Evolutionary conservation across 1,139 yeast genomes (phyloP).

Genomic region (Suhomyces bolitotheri): DNA sequence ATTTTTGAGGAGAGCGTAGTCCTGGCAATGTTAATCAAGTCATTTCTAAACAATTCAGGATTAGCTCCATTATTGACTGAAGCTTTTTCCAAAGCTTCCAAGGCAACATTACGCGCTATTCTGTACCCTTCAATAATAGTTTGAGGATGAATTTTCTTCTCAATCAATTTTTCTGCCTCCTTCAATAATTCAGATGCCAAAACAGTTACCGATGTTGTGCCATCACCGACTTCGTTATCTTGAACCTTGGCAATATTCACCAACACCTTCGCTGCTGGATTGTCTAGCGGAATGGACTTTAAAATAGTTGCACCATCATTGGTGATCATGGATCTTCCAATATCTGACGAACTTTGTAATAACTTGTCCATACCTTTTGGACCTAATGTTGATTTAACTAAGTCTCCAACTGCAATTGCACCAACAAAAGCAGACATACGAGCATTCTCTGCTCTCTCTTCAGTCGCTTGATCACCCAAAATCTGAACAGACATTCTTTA

Average conservation of each 20-base stretch:
- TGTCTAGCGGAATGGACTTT: constrained; percentile 91
- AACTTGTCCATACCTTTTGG: constrained; percentile 99
- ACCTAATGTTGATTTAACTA: constrained; percentile 93
- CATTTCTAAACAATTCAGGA: constrained; percentile 66
- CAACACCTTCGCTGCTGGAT: constrained; percentile 97
- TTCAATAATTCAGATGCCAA: constrained; percentile 82
- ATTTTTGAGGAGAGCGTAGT: constrained; percentile 94
- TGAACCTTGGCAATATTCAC: constrained; percentile 96
- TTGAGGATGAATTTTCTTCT: constrained; percentile 94
- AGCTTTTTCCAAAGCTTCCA: constrained; percentile 71
- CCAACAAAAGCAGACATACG: constrained; percentile 97
- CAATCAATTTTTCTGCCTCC: constrained; percentile 93
- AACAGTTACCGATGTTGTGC: constrained; percentile 98
- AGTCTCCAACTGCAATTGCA: constrained; percentile 97
- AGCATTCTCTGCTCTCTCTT: constrained; percentile 97
- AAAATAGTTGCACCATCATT: constrained; percentile 98
- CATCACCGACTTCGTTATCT: constrained; percentile 99
- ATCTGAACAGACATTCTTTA: constrained; percentile 72
- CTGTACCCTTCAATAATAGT: constrained; percentile 95
- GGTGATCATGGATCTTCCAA: constrained; percentile 73
- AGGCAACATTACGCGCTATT: constrained; percentile 81
- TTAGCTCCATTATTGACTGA: constrained; percentile 76
- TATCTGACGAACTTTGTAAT: constrained; percentile 82
- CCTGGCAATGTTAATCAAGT: constrained; percentile 81
- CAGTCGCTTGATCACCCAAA: constrained; percentile 96